Evolutionary conservation across 441 rosid species (phyloP).

Genomic region (Erodium chrysanthum): DNA sequence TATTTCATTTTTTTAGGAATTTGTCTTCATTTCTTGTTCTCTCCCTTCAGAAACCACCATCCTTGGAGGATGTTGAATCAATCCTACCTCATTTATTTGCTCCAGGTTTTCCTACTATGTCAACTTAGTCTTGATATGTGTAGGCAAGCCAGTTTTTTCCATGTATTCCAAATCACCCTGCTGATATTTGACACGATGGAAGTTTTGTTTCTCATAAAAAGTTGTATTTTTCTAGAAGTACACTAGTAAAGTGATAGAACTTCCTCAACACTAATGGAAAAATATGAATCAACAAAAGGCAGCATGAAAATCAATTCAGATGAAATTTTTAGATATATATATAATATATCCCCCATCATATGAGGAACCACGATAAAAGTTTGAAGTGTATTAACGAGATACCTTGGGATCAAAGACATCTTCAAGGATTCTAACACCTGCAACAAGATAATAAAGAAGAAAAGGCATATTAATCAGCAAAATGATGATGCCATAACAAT

Average conservation of each 20-base stretch:
- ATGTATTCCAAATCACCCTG: neutral
- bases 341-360: no score
- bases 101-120: neutral
- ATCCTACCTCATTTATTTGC: constrained; percentile 1
- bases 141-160: neutral
- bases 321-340: no score
- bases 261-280: neutral
- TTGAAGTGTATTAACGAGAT: constrained; percentile 12
- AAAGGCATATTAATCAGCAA: constrained; percentile 2
- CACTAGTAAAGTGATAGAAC: neutral
- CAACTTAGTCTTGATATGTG: neutral
- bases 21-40: neutral
- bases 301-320: no score
- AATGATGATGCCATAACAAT: neutral
- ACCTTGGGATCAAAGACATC: constrained; percentile 82
- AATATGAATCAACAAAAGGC: neutral
- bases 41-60: constrained; percentile 2
- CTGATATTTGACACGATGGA: neutral
- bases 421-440: constrained; percentile 93
- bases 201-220: neutral
- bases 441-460: constrained; percentile 8
- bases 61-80: neutral
- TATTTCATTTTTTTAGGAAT: neutral
- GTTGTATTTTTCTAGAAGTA: neutral
- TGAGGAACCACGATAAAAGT: neutral